Conservation (phyloP, 345 rosid genomes). For the Trapa bicornis region DNA sequence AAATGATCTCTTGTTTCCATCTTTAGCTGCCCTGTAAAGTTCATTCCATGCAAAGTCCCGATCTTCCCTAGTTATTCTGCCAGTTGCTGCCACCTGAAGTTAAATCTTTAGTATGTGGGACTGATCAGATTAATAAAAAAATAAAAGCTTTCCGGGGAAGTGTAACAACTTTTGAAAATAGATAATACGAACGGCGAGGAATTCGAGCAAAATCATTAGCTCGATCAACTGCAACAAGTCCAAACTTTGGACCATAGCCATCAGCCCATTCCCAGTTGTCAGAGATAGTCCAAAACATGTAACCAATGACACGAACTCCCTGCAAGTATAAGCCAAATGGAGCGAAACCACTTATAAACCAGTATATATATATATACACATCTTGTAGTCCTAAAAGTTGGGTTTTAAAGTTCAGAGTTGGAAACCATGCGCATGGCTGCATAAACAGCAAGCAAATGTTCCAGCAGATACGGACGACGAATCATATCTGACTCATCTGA, state of each 20-base stretch:
- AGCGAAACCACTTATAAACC: not conserved
- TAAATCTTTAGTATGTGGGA: not conserved
- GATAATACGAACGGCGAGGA: conserved; percentile 71
- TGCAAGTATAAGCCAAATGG: conserved; percentile 17
- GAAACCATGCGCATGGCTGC: conserved; percentile 73
- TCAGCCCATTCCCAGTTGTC: conserved; percentile 99
- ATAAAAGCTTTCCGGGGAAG: not conserved
- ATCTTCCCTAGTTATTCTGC: conserved; percentile 54
- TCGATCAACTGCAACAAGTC: conserved; percentile 83
- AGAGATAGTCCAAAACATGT: conserved; percentile 88
- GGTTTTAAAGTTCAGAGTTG: conserved; percentile 15
- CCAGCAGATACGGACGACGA: conserved; percentile 73
- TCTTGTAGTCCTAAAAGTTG: conserved; percentile 1
- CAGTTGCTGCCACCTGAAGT: conserved; percentile 52
- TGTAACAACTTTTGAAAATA: conserved; percentile 58
- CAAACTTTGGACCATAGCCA: conserved; percentile 98
- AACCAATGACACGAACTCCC: conserved; percentile 88
- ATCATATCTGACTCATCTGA: conserved; percentile 82
- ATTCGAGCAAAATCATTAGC: conserved; percentile 52
- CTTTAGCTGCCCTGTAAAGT: conserved; percentile 53
- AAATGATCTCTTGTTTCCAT: conserved; percentile 55
- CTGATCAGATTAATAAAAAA: conserved; percentile 1
- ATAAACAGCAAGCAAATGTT: conserved; percentile 76
- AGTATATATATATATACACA: not conserved
- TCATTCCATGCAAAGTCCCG: conserved; percentile 63